A percentile compares a stretch with the other conserved stretches of the same genome.
phyloP scores from a whole-genome alignment of 2,329 filamentous ascomycete species.

The Chaetothyriales sp. region DNA sequence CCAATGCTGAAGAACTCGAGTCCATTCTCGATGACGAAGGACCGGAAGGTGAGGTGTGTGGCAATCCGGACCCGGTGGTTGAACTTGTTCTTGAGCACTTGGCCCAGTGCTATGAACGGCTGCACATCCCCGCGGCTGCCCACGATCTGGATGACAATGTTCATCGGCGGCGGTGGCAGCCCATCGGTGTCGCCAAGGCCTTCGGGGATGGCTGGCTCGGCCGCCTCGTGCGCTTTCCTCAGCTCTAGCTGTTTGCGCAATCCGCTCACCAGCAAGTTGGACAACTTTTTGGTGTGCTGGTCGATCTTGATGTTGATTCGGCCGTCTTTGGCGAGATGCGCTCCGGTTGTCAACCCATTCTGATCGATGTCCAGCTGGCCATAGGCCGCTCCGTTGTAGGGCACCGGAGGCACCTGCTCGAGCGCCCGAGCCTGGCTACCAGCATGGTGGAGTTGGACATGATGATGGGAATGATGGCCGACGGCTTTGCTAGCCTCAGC shows the following conservation, averaged over 20 bases:
- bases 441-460: slow-evolving; percentile 1
- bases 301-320: slow-evolving; percentile 69
- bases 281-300: slow-evolving; percentile 52
- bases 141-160: slow-evolving; percentile 61
- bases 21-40: slow-evolving; percentile 54
- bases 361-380: slow-evolving; percentile 50
- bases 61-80: slow-evolving; percentile 60
- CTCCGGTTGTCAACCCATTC: slow-evolving; percentile 49
- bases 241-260: slow-evolving; percentile 42
- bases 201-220: slow-evolving; percentile 55
- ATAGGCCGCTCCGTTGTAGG: slow-evolving; percentile 31
- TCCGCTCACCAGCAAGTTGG: slow-evolving; percentile 53
- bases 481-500: not conserved
- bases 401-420: slow-evolving; percentile 14
- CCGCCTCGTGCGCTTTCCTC: slow-evolving; percentile 33
- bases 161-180: slow-evolving; percentile 44
- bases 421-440: not conserved
- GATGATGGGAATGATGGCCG: slow-evolving; percentile 12
- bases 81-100: slow-evolving; percentile 48
- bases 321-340: slow-evolving; percentile 56
- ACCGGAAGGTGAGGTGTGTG: slow-evolving; percentile 54
- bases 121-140: slow-evolving; percentile 63
- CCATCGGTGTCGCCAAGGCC: slow-evolving; percentile 53
- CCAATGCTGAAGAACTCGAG: slow-evolving; percentile 65
- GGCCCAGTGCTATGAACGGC: slow-evolving; percentile 57